Evolutionary conservation across 805 yeast species (phyloP).

Genomic region (Lipomyces yamanashiensis): DNA sequence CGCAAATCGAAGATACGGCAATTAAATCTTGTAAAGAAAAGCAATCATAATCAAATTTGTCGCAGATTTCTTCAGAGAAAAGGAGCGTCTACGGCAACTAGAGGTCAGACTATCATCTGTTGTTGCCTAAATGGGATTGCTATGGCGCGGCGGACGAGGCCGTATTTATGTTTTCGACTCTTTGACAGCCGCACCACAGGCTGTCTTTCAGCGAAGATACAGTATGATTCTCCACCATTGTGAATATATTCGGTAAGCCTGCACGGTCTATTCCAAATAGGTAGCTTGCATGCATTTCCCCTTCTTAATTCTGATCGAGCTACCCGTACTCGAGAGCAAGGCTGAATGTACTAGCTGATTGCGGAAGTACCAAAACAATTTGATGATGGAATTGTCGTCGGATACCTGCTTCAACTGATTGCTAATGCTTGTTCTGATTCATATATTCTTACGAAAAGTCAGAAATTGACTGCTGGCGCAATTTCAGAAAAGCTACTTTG

Average conservation of each 20-base stretch:
- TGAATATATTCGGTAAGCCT: background rate
- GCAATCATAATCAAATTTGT: background rate
- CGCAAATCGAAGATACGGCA: too few species aligned
- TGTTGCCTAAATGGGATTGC: slow-evolving; percentile 10
- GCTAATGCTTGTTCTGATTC: too few species aligned
- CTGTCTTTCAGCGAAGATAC: background rate
- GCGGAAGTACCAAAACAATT: too few species aligned
- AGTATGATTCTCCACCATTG: background rate
- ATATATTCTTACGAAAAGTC: too few species aligned
- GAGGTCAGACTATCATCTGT: background rate
- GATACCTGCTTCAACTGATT: too few species aligned
- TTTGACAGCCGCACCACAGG: background rate
- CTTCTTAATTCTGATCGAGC: too few species aligned
- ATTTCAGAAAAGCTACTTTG: too few species aligned
- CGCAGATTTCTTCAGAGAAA: background rate
- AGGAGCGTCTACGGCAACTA: background rate
- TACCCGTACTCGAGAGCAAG: too few species aligned
- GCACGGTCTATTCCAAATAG: background rate
- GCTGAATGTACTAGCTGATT: too few species aligned
- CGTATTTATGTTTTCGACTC: background rate
- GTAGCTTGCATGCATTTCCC: too few species aligned
- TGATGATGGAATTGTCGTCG: too few species aligned
- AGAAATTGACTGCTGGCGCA: too few species aligned
- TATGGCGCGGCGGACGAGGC: background rate
- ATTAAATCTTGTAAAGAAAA: background rate